These are phyloP conservation scores for Hypoxylon sp. DNA, from an alignment of 2,329 filamentous ascomycete species.

Conservation along the genomic window DNA sequence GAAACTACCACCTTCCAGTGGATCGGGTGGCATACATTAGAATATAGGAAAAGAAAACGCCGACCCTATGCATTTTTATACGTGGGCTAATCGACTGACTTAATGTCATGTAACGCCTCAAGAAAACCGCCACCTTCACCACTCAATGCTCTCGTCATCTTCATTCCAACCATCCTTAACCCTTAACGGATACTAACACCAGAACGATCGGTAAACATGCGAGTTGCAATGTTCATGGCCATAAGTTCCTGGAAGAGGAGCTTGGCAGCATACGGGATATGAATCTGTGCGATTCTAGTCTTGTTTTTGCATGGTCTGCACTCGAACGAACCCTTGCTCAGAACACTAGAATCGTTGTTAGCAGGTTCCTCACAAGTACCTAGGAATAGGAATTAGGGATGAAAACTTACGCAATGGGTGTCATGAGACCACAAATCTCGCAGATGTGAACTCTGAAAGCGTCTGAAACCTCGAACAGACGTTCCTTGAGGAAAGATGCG, in stretches of 20 bases:
- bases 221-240: constrained; percentile 97
- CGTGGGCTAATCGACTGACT: constrained; percentile 4
- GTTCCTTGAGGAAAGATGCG: constrained; percentile 95
- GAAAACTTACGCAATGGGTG: constrained; percentile 90
- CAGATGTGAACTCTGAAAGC: constrained; percentile 98
- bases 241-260: constrained; percentile 97
- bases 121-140: background rate
- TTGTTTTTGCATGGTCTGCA: constrained; percentile 99
- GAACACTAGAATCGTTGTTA: constrained; percentile 72
- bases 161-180: background rate
- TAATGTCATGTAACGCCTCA: background rate
- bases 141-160: background rate
- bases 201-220: constrained; percentile 93
- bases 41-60: constrained; percentile 41
- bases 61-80: constrained; percentile 45
- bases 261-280: constrained; percentile 98
- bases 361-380: constrained; percentile 33
- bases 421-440: constrained; percentile 99
- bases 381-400: constrained; percentile 7
- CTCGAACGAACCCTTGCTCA: constrained; percentile 96
- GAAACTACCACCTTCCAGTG: constrained; percentile 9
- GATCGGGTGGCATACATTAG: constrained; percentile 2
- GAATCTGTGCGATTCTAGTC: constrained; percentile 96
- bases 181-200: constrained; percentile 76
- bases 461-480: constrained; percentile 96